Percentiles rank a stretch among this genome's conserved stretches.
phyloP scores from a whole-genome alignment of 2,329 filamentous ascomycete genomes.

The Capronia americana region DNA sequence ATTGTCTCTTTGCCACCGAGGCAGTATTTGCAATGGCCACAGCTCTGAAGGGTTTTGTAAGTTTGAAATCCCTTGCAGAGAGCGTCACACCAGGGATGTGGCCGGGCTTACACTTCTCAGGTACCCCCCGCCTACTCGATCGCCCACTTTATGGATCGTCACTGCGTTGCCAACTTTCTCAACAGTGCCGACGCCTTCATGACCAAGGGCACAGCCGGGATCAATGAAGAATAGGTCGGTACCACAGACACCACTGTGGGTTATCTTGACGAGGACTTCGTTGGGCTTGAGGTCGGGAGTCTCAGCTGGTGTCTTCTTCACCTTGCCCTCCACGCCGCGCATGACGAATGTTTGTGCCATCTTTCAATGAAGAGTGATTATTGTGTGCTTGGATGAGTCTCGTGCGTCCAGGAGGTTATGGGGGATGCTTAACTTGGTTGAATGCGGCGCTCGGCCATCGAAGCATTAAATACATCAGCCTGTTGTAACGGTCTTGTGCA shows the following conservation, averaged over 20 bases:
- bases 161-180: conserved; percentile 33
- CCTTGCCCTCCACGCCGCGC: conserved; percentile 22
- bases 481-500: too few species aligned
- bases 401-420: too few species aligned
- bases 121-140: conserved; percentile 27
- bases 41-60: conserved; percentile 43
- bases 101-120: conserved; percentile 17
- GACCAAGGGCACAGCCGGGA: conserved; percentile 33
- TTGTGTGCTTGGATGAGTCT: neutral
- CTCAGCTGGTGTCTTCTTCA: conserved; percentile 17
- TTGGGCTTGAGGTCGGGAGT: conserved; percentile 22
- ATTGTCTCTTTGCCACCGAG: conserved; percentile 40
- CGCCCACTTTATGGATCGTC: conserved; percentile 16
- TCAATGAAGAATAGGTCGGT: conserved; percentile 29
- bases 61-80: neutral
- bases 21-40: conserved; percentile 48
- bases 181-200: conserved; percentile 40
- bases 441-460: too few species aligned
- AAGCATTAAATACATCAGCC: too few species aligned
- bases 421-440: too few species aligned
- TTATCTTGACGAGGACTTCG: conserved; percentile 34
- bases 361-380: conserved; percentile 15
- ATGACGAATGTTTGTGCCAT: conserved; percentile 33
- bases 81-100: neutral
- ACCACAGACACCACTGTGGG: conserved; percentile 32